Evolutionary conservation across 768 basidiomycete genomes (phyloP).

Genomic region (Pholiota molesta): DNA sequence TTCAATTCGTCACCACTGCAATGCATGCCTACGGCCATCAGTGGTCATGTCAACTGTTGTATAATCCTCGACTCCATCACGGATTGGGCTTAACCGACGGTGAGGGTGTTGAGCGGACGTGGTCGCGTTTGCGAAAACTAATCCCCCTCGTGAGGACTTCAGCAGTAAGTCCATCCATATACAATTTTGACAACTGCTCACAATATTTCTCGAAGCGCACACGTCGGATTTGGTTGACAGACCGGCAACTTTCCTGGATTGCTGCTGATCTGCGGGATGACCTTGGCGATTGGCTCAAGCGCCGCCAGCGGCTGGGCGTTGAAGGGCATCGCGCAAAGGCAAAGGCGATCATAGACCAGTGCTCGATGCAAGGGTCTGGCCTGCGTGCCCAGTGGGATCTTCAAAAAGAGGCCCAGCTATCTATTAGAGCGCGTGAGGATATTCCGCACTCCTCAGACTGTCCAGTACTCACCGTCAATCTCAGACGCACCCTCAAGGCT

Average conservation of each 20-base stretch:
- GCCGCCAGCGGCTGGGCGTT: conserved; percentile 19
- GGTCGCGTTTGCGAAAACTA: conserved; percentile 34
- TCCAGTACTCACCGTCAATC: no score
- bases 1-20: conserved; percentile 34
- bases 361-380: conserved; percentile 17
- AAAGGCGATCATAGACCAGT: conserved; percentile 18
- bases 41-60: conserved; percentile 40
- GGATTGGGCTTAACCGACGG: conserved; percentile 33
- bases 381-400: conserved; percentile 34
- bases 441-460: no score
- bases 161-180: conserved; percentile 27
- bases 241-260: conserved; percentile 31
- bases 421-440: conserved; percentile 1
- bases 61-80: conserved; percentile 35
- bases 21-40: conserved; percentile 46
- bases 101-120: conserved; percentile 34
- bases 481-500: background rate
- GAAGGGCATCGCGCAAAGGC: conserved; percentile 16
- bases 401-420: conserved; percentile 34
- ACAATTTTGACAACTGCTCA: background rate
- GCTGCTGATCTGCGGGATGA: conserved; percentile 26
- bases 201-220: conserved; percentile 17
- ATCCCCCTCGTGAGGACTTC: conserved; percentile 36
- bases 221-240: conserved; percentile 35
- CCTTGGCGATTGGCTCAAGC: conserved; percentile 36